Evolutionary conservation across 148 eudicot species (phyloP).

Genomic region (Arbutus unedo): DNA sequence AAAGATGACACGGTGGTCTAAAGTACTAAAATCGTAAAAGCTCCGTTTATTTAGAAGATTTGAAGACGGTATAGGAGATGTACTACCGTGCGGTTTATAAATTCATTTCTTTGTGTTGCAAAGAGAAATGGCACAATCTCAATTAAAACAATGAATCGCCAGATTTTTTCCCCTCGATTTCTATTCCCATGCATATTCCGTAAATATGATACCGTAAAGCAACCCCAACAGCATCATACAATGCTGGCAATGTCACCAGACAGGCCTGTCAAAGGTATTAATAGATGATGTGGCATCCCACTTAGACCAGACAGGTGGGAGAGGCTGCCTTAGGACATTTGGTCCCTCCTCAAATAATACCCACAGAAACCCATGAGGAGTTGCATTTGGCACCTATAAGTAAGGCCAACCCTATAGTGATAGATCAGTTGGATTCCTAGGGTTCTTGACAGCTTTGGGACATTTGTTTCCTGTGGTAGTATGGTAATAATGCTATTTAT

Average conservation of each 20-base stretch:
- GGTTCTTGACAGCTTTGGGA: neutral
- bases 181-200: no score
- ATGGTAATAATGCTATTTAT: neutral
- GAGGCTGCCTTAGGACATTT: neutral
- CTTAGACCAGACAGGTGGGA: slow-evolving; percentile 1
- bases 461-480: neutral
- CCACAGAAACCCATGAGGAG: slow-evolving; percentile 16
- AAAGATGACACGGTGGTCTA: neutral
- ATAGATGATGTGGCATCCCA: neutral
- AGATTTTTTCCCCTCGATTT: no score
- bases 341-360: slow-evolving; percentile 9
- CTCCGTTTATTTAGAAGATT: no score
- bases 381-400: slow-evolving; percentile 13
- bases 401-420: neutral
- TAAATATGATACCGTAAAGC: neutral
- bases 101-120: no score
- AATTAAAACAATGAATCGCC: no score
- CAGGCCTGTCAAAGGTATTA: neutral
- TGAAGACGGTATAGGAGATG: no score
- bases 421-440: slow-evolving; percentile 5
- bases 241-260: neutral
- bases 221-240: neutral
- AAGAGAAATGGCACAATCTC: no score
- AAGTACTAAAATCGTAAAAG: neutral
- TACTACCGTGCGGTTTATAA: no score